Evolutionary conservation across 257 asterid genomes (phyloP), one percentile per base, ranked within the genome.

Genomic region (Verbena officinalis): DNA sequence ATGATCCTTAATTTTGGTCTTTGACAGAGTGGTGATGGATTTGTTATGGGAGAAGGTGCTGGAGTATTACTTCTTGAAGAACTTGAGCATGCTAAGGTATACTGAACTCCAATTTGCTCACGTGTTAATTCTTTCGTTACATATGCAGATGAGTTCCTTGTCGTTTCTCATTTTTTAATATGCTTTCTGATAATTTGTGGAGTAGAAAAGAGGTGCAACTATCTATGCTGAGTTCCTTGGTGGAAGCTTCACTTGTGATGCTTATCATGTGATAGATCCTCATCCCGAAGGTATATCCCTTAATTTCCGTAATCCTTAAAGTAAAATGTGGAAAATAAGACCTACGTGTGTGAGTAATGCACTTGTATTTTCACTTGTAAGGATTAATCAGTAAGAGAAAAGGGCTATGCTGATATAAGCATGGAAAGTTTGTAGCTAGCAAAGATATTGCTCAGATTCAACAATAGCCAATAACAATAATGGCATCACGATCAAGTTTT

Each of bases 1-100:
- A 27, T 46, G 56, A 59, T 65, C 43, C 24, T 39, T 50, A 36
- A 19, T 55, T 61, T 52, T 59, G 52, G n/a, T 60, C 36, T 69
- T 67, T 62, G 51, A 74, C 84, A 92, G 98, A 84, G 81, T 67
- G 97, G 97, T 23, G 97, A 92, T 77, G 98, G 98, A 36, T 92
- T 92, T 78, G 98, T 92, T 43, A 85, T 92, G 98, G 98, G 98
- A 70, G 98, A 92, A 85, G 98, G 98, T 51, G 80, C 97, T 73
- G 98, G 97, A 67, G 98, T 89, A 69, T 75, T 92, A 74, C 93
- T 92, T 8, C 65, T 92, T 78, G 98, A 92, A 75, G 98, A 92
- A 79, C 96, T 92, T 69, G 98, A 92, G 71, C 97, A 92, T 79
- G 98, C 97, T 64, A 79, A 86, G 97, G 97, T 87, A 75, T 71